phyloP scores from a whole-genome alignment of 768 basidiomycete genomes.

The Rhodotorula sphaerocarpa region DNA sequence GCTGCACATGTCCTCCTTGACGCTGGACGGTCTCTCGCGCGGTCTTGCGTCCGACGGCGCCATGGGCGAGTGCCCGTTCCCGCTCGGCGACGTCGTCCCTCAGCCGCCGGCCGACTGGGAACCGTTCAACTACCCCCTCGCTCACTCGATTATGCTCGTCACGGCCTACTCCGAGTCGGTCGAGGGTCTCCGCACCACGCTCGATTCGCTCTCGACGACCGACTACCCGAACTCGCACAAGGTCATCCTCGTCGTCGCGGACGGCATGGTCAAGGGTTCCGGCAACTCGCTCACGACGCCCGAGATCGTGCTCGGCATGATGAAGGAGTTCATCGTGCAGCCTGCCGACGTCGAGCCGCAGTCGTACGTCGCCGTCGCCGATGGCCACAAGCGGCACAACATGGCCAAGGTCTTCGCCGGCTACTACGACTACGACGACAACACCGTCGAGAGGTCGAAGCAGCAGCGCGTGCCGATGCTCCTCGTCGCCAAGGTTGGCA shows the following conservation, averaged over 20 bases:
- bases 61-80: conserved; percentile 83
- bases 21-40: conserved; percentile 34
- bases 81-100: conserved; percentile 73
- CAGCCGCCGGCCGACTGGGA: conserved; percentile 86
- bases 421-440: conserved; percentile 89
- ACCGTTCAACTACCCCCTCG: conserved; percentile 91
- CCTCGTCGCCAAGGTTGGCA: conserved; percentile 90
- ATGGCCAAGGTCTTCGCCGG: conserved; percentile 98
- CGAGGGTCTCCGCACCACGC: conserved; percentile 88
- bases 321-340: conserved; percentile 82
- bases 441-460: conserved; percentile 78
- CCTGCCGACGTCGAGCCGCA: conserved; percentile 80
- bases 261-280: conserved; percentile 95
- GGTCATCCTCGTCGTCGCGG: conserved; percentile 85
- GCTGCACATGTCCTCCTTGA: conserved; percentile 49
- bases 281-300: conserved; percentile 84
- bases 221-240: conserved; percentile 99
- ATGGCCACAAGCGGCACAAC: conserved; percentile 99
- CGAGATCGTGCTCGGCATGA: conserved; percentile 89
- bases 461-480: conserved; percentile 95
- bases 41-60: conserved; percentile 39
- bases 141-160: conserved; percentile 87
- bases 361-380: conserved; percentile 96
- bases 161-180: conserved; percentile 97
- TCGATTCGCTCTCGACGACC: conserved; percentile 96